Percentiles rank a stretch among this genome's conserved stretches.
These are phyloP conservation scores for Sphagnum magellanicum DNA, from an alignment of 228 moss, liverwort and hornwort genomes.

Conservation along the genomic window DNA sequence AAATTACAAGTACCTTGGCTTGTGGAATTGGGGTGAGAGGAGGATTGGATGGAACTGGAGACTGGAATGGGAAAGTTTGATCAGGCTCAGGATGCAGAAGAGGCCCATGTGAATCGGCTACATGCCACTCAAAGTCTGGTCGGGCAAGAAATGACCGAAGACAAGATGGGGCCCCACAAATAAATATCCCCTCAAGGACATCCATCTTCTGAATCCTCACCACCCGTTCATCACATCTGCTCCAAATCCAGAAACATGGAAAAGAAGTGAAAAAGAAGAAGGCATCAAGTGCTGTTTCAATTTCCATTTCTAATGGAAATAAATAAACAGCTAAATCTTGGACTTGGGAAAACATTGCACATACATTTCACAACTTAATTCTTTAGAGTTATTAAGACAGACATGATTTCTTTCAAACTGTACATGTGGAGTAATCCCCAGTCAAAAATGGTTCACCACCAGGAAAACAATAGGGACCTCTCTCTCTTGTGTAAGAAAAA, in stretches of 20 bases:
- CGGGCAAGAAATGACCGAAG: constrained; percentile 84
- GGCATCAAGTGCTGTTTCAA: too few relatives aligned
- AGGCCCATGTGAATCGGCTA: constrained; percentile 67
- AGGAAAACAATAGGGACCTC: too few relatives aligned
- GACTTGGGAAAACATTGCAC: too few relatives aligned
- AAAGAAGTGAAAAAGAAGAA: too few relatives aligned
- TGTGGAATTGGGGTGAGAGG: constrained; percentile 31
- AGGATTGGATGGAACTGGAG: constrained; percentile 29
- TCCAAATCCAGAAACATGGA: neutral
- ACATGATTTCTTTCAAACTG: too few relatives aligned
- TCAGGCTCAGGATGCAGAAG: constrained; percentile 52
- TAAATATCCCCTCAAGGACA: constrained; percentile 79
- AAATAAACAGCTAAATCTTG: too few relatives aligned
- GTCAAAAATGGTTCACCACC: too few relatives aligned
- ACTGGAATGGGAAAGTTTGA: constrained; percentile 17
- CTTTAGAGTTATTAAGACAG: too few relatives aligned
- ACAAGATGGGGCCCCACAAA: constrained; percentile 89
- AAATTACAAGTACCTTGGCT: constrained; percentile 31
- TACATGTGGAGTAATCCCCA: too few relatives aligned
- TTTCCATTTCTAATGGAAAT: too few relatives aligned
- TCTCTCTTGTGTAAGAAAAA: too few relatives aligned
- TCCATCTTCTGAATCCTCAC: constrained; percentile 90
- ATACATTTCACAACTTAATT: too few relatives aligned
- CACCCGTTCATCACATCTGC: constrained; percentile 81
- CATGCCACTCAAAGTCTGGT: constrained; percentile 82